Conservation (phyloP, 139 green algal species). For the Tetraselmis chui region DNA sequence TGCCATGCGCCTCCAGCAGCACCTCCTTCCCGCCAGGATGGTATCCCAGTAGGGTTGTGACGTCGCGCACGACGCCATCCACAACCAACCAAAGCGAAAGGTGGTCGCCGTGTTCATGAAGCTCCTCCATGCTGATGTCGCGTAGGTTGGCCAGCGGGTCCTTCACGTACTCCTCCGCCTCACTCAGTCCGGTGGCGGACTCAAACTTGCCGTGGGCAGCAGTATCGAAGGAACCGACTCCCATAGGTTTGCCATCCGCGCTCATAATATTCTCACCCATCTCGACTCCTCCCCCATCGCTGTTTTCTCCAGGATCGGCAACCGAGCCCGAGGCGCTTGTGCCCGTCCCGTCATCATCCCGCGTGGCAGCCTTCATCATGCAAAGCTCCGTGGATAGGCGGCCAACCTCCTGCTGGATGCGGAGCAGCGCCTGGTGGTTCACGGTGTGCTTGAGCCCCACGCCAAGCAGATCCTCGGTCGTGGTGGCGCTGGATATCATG, state of each 20-base stretch:
- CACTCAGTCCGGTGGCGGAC: background rate
- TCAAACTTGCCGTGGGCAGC: too few relatives aligned
- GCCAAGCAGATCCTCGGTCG: background rate
- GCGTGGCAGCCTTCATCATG: background rate
- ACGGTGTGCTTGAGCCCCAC: background rate
- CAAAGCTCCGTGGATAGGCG: background rate
- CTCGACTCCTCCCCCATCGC: background rate
- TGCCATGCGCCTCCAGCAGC: background rate
- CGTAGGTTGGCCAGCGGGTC: background rate
- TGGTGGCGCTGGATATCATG: background rate
- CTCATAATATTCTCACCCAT: too few relatives aligned
- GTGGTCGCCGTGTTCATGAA: background rate
- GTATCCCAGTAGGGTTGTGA: background rate
- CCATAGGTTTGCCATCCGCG: background rate
- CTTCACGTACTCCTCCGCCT: background rate
- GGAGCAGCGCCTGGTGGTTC: background rate
- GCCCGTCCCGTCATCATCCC: background rate
- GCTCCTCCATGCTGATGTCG: background rate
- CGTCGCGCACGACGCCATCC: background rate
- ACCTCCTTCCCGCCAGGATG: background rate
- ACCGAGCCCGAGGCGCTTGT: background rate
- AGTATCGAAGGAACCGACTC: background rate
- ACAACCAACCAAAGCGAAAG: background rate
- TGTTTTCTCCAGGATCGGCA: background rate
- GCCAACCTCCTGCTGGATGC: background rate